These are phyloP conservation scores for Petrea volubilis DNA, from an alignment of 257 asterid species.

Conservation along the genomic window DNA sequence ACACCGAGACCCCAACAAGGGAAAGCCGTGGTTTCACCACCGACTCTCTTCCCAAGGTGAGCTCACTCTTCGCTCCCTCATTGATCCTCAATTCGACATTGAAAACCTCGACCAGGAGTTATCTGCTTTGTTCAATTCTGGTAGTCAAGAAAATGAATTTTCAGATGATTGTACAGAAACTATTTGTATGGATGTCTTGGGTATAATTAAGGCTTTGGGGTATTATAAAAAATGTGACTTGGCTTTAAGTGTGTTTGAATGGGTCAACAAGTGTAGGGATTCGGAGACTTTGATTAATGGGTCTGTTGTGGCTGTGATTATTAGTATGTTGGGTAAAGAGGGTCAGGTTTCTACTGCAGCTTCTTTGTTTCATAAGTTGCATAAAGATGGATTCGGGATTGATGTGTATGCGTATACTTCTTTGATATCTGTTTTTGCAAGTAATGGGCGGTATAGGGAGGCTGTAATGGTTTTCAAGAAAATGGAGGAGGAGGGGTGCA, in stretches of 20 bases:
- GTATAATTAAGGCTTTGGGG: constrained; percentile 74
- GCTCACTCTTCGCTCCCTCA: constrained; percentile 53
- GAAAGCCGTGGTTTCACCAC: constrained; percentile 77
- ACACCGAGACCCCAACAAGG: constrained; percentile 65
- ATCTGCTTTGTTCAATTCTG: constrained; percentile 36
- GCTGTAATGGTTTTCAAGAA: constrained; percentile 73
- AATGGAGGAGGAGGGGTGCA: constrained; percentile 92
- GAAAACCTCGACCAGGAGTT: constrained; percentile 39
- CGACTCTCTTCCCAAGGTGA: constrained; percentile 74
- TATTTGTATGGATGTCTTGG: constrained; percentile 46
- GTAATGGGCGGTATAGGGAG: constrained; percentile 72
- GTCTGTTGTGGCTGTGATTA: constrained; percentile 69
- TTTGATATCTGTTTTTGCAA: constrained; percentile 57
- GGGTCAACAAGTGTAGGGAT: constrained; percentile 47
- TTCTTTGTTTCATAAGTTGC: constrained; percentile 60
- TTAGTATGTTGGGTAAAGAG: constrained; percentile 73
- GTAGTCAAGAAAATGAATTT: constrained; percentile 12
- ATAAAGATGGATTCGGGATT: constrained; percentile 57
- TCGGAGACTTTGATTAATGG: constrained; percentile 51
- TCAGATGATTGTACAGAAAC: constrained; percentile 35
- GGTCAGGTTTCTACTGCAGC: constrained; percentile 67
- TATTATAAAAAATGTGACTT: constrained; percentile 59
- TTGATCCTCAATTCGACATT: constrained; percentile 49
- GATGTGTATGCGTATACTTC: constrained; percentile 90
- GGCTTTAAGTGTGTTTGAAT: constrained; percentile 68